Conservation (phyloP, 2,329 filamentous ascomycete genomes). For the Apiospora kogelbergensis region DNA sequence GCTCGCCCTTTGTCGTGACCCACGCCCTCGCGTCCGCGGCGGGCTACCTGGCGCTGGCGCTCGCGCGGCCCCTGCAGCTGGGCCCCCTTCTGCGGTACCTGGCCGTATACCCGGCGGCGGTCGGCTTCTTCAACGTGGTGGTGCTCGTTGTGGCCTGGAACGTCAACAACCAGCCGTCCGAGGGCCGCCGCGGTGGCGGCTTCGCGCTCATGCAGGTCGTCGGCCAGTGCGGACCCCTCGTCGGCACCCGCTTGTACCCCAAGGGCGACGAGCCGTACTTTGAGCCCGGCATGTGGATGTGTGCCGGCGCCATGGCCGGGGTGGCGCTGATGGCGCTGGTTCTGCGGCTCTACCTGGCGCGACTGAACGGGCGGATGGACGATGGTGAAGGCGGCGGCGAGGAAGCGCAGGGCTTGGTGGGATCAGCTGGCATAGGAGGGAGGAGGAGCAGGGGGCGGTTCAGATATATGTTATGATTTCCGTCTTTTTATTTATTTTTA, state of each 20-base stretch:
- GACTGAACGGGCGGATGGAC: constrained; percentile 50
- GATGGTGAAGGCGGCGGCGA: constrained; percentile 13
- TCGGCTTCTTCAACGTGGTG: constrained; percentile 82
- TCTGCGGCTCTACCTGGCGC: constrained; percentile 53
- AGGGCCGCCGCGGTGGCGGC: constrained; percentile 69
- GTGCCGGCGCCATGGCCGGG: constrained; percentile 60
- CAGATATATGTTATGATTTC: constrained; percentile 16
- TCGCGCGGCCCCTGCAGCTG: constrained; percentile 50
- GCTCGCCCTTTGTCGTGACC: constrained; percentile 65
- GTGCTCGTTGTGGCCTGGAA: constrained; percentile 86
- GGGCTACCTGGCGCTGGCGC: constrained; percentile 61
- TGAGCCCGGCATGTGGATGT: constrained; percentile 60
- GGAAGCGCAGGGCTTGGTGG: constrained; percentile 17
- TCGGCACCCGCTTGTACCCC: constrained; percentile 68
- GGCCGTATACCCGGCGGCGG: constrained; percentile 74
- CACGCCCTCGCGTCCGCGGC: constrained; percentile 66
- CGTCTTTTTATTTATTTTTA: not conserved
- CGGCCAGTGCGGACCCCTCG: constrained; percentile 74
- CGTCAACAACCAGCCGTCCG: constrained; percentile 77
- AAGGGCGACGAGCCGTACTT: constrained; percentile 61
- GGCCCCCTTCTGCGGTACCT: constrained; percentile 61
- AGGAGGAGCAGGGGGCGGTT: constrained; percentile 1
- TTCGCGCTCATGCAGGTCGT: constrained; percentile 81
- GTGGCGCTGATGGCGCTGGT: constrained; percentile 56
- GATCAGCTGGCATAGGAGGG: not conserved